Base-by-base conservation (phyloP, 768 basidiomycete genomes). In the Xerocomellus intermedius region DNA sequence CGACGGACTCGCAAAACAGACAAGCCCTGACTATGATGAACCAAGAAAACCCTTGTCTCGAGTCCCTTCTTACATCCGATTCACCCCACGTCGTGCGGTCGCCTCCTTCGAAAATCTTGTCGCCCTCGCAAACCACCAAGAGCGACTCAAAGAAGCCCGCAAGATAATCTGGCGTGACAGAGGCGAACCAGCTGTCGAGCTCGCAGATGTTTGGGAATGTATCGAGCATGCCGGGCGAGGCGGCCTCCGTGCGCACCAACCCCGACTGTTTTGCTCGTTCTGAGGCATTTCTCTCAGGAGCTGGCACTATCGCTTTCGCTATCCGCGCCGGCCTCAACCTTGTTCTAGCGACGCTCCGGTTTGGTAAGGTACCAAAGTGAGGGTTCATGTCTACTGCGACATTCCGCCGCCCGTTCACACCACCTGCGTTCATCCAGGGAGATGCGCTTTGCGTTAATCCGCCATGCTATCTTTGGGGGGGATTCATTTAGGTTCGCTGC, bases 401-500 rank as follows among this genome's bases (percentile, higher is more conserved):
- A 5, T 43, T 21, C 17, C 2, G 8, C 28, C 2, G 10, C 21
- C 12, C 12, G 55, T 41, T 54, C 50, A 50, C 32, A 22, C 8
- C n/a, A 21, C 39, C 36, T n/a, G 33, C 44, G 12, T 41, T 44
- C n/a, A 24, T 50, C 5, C 62, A 94, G 90, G 63, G 74, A 82
- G n/a, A 71, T 80, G 51, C 82, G 88, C 10, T 71, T 89, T 8
- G 71, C 82, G 5, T 69, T 94, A 22, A 77, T 97, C 47, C 82
- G 87, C 4, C 89, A 83, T 73, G 94, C 93, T 0, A 75, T 96
- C 42, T 90, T 97, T 60, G 94, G 94, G 0, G 58, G 75, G 39
- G 94, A 97, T 64, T 86, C 91, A 0, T 80, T 88, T 65, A 77
- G 94, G 19, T 95, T 96, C 59, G 91, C 86, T 5, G 84, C 86